Conservation (phyloP, 768 basidiomycete species). For the Leucosporidium creatinivorum region DNA sequence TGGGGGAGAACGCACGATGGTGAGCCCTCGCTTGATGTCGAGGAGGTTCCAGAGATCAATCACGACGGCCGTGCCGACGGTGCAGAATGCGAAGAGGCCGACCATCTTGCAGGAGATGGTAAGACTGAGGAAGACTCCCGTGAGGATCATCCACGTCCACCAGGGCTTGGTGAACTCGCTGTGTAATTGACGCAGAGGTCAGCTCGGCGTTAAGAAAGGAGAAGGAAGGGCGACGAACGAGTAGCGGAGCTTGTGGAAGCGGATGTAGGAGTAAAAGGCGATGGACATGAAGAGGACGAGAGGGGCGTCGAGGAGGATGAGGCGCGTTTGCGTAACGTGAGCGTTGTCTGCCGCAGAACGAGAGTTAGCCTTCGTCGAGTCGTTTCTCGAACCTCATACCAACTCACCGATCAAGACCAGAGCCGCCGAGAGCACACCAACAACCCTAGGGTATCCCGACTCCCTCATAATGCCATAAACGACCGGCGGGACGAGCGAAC, state of each 20-base stretch:
- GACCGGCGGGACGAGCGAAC: conserved; percentile 79
- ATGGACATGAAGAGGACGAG: conserved; percentile 93
- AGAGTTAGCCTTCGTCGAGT: background rate
- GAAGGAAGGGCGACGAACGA: conserved; percentile 45
- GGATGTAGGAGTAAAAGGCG: conserved; percentile 85
- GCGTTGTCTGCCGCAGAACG: conserved; percentile 66
- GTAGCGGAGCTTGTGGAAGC: conserved; percentile 91
- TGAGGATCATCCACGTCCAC: conserved; percentile 90
- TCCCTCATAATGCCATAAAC: conserved; percentile 98
- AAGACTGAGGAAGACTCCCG: conserved; percentile 89
- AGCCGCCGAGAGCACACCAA: conserved; percentile 80
- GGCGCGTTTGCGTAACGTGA: conserved; percentile 88
- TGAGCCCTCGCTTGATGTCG: conserved; percentile 69
- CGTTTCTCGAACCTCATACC: background rate
- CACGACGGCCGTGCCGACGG: conserved; percentile 82
- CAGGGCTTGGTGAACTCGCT: conserved; percentile 83
- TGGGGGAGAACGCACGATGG: conserved; percentile 54
- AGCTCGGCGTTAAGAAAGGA: background rate
- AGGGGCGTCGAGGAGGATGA: conserved; percentile 89
- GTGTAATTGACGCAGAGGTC: background rate
- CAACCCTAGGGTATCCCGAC: conserved; percentile 84
- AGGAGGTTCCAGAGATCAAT: conserved; percentile 92
- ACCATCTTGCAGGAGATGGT: conserved; percentile 98
- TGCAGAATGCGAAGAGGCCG: conserved; percentile 79
- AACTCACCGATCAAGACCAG: conserved; percentile 78